phyloP scores from a whole-genome alignment of 108 stramenopile genomes.

The Seminavis robusta region DNA sequence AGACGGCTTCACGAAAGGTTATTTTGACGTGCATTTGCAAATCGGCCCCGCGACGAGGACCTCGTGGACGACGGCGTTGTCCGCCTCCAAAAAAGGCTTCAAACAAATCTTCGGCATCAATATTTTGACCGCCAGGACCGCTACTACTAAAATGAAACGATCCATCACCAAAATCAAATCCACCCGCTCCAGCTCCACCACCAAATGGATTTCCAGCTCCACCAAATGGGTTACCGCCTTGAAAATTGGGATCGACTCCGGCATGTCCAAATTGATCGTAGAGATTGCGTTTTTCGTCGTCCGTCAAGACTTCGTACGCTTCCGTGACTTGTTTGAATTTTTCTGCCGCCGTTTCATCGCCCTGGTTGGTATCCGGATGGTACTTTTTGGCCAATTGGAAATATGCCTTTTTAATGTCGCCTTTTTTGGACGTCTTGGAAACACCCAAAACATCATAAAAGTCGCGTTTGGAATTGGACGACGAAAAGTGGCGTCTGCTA shows the following conservation, averaged over 20 bases:
- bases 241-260: constrained; percentile 83
- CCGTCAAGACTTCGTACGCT: constrained; percentile 95
- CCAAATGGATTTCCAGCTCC: constrained; percentile 63
- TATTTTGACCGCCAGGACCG: constrained; percentile 50
- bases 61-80: constrained; percentile 56
- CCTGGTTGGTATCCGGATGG: constrained; percentile 94
- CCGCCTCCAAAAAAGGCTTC: constrained; percentile 82
- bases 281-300: constrained; percentile 78
- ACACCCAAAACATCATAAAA: constrained; percentile 95
- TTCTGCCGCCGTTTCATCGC: constrained; percentile 58
- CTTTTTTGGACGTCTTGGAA: constrained; percentile 69
- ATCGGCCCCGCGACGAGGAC: constrained; percentile 83
- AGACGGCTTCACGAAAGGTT: constrained; percentile 89
- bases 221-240: constrained; percentile 43
- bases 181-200: constrained; percentile 44
- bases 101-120: constrained; percentile 88
- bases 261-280: constrained; percentile 93
- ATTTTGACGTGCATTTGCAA: constrained; percentile 81
- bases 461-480: constrained; percentile 78
- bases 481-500: constrained; percentile 37
- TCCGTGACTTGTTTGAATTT: constrained; percentile 91
- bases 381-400: constrained; percentile 93
- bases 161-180: constrained; percentile 71
- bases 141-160: constrained; percentile 63
- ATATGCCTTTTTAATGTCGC: constrained; percentile 88